Evolutionary conservation across 2,329 filamentous ascomycete genomes (phyloP), one percentile per base, ranked within the genome.

Genomic region (Trichophyton mentagrophytes): DNA sequence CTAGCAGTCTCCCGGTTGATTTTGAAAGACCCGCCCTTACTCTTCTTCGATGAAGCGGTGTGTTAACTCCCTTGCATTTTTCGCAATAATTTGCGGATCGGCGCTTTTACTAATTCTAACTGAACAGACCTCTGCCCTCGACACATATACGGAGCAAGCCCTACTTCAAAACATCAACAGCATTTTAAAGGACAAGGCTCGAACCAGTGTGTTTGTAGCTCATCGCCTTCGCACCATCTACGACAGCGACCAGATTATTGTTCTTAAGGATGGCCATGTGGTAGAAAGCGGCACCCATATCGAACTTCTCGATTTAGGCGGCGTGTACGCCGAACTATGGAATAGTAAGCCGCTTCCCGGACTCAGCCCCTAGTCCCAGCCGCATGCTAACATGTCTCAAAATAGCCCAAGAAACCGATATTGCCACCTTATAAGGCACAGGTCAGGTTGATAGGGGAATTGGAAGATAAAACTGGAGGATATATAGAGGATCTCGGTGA

Each of bases 191-290:
- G 91, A 96, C 69, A 96, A 95, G 77, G 79, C 79, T 2, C 83
- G 91, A 61, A 97, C 93, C 0, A 96, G 90, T 66, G 89, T 99
- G 0, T 97, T 97, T 70, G 88, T 99, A 3, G 93, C 93, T 5
- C 93, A 97, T 73, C 83, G 93, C 17, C 76, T 99, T 62, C 83
- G 92, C 59, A 97, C 93, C 0, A 96, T 99, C 65, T 95, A 89
- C 69, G 93, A 97, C 69, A 89, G 89, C 44, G 88, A 97, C 73
- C 78, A 91, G 67, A 97, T 97, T 67, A 91, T 97, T 67, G 93
- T 97, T 42, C 77, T 97, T 61, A 87, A 86, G 70, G 85, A 88
- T 63, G 93, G 93, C 0, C 79, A 78, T 13, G 90, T 97, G n/a
- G 89, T 86, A 1, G 93, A 97, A 76, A 85, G 83, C 72, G 93